Conservation (phyloP, 2,329 filamentous ascomycete genomes). For the Lanzia echinophila region DNA sequence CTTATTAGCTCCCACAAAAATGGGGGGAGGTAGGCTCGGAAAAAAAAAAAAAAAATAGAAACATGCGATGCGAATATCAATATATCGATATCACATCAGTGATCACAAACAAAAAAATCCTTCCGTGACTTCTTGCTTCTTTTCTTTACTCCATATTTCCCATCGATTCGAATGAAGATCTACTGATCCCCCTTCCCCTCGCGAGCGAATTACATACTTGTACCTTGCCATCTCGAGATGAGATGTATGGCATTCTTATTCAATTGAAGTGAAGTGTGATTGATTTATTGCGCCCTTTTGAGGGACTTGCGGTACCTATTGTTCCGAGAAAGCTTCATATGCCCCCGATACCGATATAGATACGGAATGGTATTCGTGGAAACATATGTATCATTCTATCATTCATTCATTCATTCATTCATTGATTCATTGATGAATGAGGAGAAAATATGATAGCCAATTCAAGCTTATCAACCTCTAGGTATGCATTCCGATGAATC, state of each 20-base stretch:
- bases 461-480: background rate
- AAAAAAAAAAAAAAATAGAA: too few relatives aligned
- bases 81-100: background rate
- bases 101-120: background rate
- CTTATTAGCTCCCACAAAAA: too few relatives aligned
- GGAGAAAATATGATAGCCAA: background rate
- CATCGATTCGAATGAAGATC: background rate
- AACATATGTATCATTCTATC: too few relatives aligned
- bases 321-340: too few relatives aligned
- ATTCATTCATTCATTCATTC: too few relatives aligned
- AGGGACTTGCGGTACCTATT: background rate
- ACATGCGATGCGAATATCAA: background rate
- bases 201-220: too few relatives aligned
- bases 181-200: background rate
- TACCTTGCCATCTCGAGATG: too few relatives aligned
- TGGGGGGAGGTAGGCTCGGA: too few relatives aligned
- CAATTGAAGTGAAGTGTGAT: too few relatives aligned
- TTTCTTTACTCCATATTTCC: background rate
- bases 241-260: too few relatives aligned
- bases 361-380: background rate
- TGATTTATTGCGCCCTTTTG: too few relatives aligned
- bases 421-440: too few relatives aligned
- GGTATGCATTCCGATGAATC: slow-evolving; percentile 1
- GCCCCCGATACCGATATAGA: slow-evolving; percentile 1
- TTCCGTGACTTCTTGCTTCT: background rate